phyloP scores from a whole-genome alignment of 257 asterid species.

The Solanum sejunctum region DNA sequence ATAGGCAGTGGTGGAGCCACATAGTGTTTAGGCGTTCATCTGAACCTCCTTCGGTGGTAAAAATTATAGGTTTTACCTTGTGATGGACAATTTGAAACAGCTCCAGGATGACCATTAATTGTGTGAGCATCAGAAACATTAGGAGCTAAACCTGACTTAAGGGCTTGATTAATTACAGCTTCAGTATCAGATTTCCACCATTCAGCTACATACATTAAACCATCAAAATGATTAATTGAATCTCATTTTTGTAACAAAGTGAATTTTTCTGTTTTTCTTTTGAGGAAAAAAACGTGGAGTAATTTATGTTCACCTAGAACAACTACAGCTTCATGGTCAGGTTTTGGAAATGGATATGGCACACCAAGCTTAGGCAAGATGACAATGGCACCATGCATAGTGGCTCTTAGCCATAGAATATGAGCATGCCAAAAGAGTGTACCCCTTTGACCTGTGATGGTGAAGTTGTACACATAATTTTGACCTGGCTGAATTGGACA shows the following conservation, averaged over 20 bases:
- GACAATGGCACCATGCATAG: slow-evolving; percentile 59
- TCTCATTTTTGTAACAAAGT: background rate
- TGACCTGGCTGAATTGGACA: slow-evolving; percentile 68
- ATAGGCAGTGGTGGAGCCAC: too few relatives aligned
- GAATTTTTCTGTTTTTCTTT: background rate
- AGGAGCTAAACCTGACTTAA: slow-evolving; percentile 50
- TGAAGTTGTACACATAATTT: slow-evolving; percentile 44
- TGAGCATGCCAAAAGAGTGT: slow-evolving; percentile 72
- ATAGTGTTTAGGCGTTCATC: too few relatives aligned
- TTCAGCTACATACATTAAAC: slow-evolving; percentile 25
- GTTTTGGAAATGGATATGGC: slow-evolving; percentile 61
- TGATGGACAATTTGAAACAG: slow-evolving; percentile 11
- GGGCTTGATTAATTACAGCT: slow-evolving; percentile 47
- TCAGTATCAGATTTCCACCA: slow-evolving; percentile 80
- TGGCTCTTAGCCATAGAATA: slow-evolving; percentile 56
- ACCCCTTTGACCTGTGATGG: slow-evolving; percentile 56
- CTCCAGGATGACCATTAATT: slow-evolving; percentile 61
- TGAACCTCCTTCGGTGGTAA: too few relatives aligned
- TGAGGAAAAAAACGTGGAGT: background rate
- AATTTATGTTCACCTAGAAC: slow-evolving; percentile 25
- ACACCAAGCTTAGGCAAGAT: slow-evolving; percentile 50
- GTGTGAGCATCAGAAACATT: slow-evolving; percentile 72
- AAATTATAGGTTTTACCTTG: background rate
- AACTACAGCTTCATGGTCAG: slow-evolving; percentile 41
- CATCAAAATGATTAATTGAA: background rate